These are phyloP conservation scores for Ceratobasidium sp. DNA, from an alignment of 1,284 basidiomycete genomes.

Conservation along the genomic window DNA sequence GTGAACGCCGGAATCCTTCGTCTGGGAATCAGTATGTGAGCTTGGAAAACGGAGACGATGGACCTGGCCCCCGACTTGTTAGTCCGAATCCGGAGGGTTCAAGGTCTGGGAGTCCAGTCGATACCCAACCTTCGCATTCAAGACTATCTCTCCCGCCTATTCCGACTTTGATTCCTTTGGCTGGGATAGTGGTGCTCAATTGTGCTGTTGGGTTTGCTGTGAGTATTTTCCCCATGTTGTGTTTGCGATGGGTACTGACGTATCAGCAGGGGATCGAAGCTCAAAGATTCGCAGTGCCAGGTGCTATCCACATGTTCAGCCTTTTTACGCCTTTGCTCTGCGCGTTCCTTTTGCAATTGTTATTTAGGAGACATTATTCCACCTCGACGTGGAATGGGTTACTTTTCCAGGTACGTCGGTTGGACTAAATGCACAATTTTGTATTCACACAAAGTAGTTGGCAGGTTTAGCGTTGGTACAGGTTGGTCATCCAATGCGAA, in stretches of 20 bases:
- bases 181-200: slow-evolving; percentile 16
- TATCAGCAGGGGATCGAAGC: slow-evolving; percentile 27
- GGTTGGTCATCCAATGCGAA: not conserved
- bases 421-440: not conserved
- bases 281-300: slow-evolving; percentile 25
- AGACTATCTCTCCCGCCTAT: slow-evolving; percentile 1
- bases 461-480: slow-evolving; percentile 11
- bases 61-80: not conserved
- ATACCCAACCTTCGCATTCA: not conserved
- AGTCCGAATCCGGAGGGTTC: not conserved
- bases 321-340: slow-evolving; percentile 30
- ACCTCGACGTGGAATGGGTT: slow-evolving; percentile 14
- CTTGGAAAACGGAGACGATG: slow-evolving; percentile 32
- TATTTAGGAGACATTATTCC: slow-evolving; percentile 20
- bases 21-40: slow-evolving; percentile 26
- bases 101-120: not conserved
- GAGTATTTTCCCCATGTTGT: not conserved
- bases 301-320: slow-evolving; percentile 30
- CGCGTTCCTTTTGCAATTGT: slow-evolving; percentile 13
- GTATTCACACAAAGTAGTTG: not conserved
- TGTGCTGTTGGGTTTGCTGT: slow-evolving; percentile 28
- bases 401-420: slow-evolving; percentile 16
- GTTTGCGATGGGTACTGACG: not conserved
- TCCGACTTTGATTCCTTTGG: not conserved
- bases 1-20: not conserved